Evolutionary conservation across 2,329 filamentous ascomycete species (phyloP), one percentile per base, ranked within the genome.

Genomic region (Curvularia lunata): DNA sequence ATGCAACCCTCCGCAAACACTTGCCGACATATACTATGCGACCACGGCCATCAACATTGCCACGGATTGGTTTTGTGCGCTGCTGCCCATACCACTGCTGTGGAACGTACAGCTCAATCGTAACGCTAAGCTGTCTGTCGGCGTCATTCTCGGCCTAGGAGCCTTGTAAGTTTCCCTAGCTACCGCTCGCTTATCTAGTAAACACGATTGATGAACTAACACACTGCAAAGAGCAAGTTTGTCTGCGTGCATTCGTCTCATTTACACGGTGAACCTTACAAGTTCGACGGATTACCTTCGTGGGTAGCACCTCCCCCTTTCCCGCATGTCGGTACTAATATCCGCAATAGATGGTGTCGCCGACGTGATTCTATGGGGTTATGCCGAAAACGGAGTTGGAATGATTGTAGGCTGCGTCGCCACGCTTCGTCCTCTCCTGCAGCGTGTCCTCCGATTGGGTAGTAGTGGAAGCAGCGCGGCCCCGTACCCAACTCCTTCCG

Each of bases 91-190:
- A 57, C 54, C 54, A 16, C 40, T 57, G 4, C 51, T 57, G 19
- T 57, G 54, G 54, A 57, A 57, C 21, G 54, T 57, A 16, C 54
- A 57, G 38, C 41, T 57, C 23, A 57, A 57, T 16, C 45, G 54
- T 32, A 57, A 54, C 27, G 50, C 54, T 52, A 57, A 57, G 54
- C 50, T 57, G 45, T 57, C 54, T 16, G 54, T 57, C 43, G 50
- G 54, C 46, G 50, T 57, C 9, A 57, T 57, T 57, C 54, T 54
- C 51, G 54, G 54, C 25, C 45, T 57, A 16, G 54, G 54, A 54
- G 54, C 54, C 45, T 49, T 57, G 54, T 57, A 54, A 48, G 54
- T 57, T 18, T 23, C 18, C n/a, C n/a, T n/a, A n/a, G n/a, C n/a
- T 18, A 32, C 37, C 28, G 6, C 40, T 48, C 43, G 54, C 45